A percentile compares a stretch with the other conserved stretches of the same genome.
phyloP scores from a whole-genome alignment of 192 early-diverging fungal species.

The Coemansia sp. region DNA sequence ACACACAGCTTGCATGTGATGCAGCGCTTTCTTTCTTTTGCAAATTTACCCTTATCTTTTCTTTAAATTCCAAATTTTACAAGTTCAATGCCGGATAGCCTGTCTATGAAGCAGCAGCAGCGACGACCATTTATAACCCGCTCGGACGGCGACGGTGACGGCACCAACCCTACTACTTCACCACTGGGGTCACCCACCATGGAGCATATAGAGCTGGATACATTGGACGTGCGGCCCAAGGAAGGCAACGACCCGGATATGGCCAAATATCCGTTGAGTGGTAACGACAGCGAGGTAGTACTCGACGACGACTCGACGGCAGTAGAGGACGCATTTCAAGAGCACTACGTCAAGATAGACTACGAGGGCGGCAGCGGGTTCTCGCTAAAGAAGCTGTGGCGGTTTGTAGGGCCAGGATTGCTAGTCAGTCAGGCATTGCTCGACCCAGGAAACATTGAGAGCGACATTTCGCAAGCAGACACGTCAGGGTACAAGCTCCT shows the following conservation, averaged over 20 bases:
- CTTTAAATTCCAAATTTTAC: neutral
- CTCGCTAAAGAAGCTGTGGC: slow-evolving; percentile 60
- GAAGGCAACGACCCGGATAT: neutral
- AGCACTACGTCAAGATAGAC: slow-evolving; percentile 46
- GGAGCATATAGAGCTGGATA: slow-evolving; percentile 3
- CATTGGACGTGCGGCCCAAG: neutral
- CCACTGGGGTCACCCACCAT: neutral
- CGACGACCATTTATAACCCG: slow-evolving; percentile 9
- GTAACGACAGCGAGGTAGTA: slow-evolving; percentile 4
- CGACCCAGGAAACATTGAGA: slow-evolving; percentile 74
- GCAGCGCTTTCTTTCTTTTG: neutral
- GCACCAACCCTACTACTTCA: neutral
- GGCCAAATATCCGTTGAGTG: neutral
- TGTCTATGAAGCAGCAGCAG: slow-evolving; percentile 26
- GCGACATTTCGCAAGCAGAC: slow-evolving; percentile 65
- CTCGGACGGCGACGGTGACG: neutral
- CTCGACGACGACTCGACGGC: slow-evolving; percentile 37
- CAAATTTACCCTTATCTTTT: neutral
- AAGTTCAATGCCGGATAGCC: slow-evolving; percentile 26
- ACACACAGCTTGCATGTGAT: neutral
- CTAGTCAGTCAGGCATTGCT: slow-evolving; percentile 64
- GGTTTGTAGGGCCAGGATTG: slow-evolving; percentile 64
- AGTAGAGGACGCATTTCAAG: slow-evolving; percentile 33
- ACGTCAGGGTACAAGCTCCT: slow-evolving; percentile 64
- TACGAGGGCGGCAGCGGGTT: slow-evolving; percentile 36